These are phyloP conservation scores for Pseudodiploospora longispora DNA, from an alignment of 2,329 filamentous ascomycete species.

Conservation along the genomic window DNA sequence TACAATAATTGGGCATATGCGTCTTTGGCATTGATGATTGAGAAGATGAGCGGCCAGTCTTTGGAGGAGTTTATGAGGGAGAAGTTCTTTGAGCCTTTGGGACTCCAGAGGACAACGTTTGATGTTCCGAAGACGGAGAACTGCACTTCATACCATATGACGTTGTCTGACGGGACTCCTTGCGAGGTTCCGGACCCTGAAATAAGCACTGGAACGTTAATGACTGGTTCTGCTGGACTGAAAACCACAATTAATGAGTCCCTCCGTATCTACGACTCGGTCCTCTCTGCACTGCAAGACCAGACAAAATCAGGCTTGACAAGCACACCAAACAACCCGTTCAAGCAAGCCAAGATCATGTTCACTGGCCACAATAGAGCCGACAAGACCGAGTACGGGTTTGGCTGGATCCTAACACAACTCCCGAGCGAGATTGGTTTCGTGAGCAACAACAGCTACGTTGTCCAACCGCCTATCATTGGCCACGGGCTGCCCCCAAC, in stretches of 20 bases:
- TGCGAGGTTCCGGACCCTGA: not conserved
- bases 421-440: not conserved
- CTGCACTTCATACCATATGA: not conserved
- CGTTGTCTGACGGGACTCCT: not conserved
- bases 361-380: not conserved
- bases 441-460: not conserved
- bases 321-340: not conserved
- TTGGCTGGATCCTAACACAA: not conserved
- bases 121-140: not conserved
- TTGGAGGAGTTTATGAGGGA: not conserved
- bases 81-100: not conserved
- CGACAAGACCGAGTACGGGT: not conserved
- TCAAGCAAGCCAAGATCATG: not conserved
- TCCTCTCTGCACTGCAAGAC: not conserved
- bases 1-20: not conserved
- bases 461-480: not conserved
- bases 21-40: not conserved
- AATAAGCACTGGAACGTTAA: not conserved
- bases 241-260: not conserved
- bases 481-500: not conserved
- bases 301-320: not conserved
- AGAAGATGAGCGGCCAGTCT: not conserved
- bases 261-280: not conserved
- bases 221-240: not conserved
- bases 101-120: not conserved